These are phyloP conservation scores for Casuarina cunninghamiana DNA, from an alignment of 306 rosid species.

Conservation along the genomic window DNA sequence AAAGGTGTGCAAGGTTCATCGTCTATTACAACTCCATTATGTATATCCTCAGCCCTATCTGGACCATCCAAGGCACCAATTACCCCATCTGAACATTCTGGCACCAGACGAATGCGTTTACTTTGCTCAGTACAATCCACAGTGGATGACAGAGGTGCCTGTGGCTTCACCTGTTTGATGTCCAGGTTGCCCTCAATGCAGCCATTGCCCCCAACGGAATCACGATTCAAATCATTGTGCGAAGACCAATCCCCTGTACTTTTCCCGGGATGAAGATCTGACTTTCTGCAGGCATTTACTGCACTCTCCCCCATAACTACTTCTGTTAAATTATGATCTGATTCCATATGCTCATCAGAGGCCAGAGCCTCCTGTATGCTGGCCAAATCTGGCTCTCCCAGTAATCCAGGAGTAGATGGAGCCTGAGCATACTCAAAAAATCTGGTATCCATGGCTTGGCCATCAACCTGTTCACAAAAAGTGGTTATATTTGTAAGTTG, in stretches of 20 bases:
- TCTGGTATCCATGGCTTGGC: slow-evolving; percentile 33
- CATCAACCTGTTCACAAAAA: slow-evolving; percentile 54
- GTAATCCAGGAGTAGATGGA: slow-evolving; percentile 67
- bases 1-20: slow-evolving; percentile 37
- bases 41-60: slow-evolving; percentile 54
- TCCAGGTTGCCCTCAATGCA: slow-evolving; percentile 41
- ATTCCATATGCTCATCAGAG: slow-evolving; percentile 50
- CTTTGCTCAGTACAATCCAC: slow-evolving; percentile 30
- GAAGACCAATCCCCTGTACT: slow-evolving; percentile 38
- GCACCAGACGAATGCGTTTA: slow-evolving; percentile 22
- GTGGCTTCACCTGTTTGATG: slow-evolving; percentile 37
- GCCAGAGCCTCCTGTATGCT: slow-evolving; percentile 55
- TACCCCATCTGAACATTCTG: slow-evolving; percentile 47
- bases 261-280: slow-evolving; percentile 27
- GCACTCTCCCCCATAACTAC: slow-evolving; percentile 32
- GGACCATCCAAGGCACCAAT: slow-evolving; percentile 46
- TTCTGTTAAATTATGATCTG: slow-evolving; percentile 47
- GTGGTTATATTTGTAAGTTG: slow-evolving; percentile 20
- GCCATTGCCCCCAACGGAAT: slow-evolving; percentile 46
- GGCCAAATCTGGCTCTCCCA: slow-evolving; percentile 56
- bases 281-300: slow-evolving; percentile 31
- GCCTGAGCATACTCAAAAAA: slow-evolving; percentile 53
- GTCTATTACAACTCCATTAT: slow-evolving; percentile 55
- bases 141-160: slow-evolving; percentile 33
- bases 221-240: slow-evolving; percentile 35